Evolutionary conservation across 2,329 filamentous ascomycete genomes (phyloP).

Genomic region (Myotisia sp.): DNA sequence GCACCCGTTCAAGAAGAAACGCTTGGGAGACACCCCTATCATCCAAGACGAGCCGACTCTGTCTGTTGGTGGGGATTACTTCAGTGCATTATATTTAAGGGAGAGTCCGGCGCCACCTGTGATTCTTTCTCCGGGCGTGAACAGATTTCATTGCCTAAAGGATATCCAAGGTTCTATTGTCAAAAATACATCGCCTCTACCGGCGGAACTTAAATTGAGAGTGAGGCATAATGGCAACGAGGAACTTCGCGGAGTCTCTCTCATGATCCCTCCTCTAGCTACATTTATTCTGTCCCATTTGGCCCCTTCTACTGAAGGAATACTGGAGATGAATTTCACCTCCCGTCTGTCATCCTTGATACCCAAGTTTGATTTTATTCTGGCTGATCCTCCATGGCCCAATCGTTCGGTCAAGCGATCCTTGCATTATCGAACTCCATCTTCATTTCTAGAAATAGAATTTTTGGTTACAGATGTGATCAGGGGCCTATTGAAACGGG

Average conservation of each 20-base stretch:
- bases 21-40: constrained; percentile 2
- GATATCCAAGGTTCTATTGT: constrained; percentile 17
- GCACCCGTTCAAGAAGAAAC: no score
- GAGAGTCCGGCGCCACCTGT: constrained; percentile 21
- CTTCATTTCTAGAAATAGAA: constrained; percentile 18
- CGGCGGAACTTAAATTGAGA: no score
- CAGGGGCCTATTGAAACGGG: constrained; percentile 26
- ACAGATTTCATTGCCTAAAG: constrained; percentile 17
- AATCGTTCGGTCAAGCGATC: constrained; percentile 45
- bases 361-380: constrained; percentile 41
- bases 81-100: background rate
- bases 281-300: constrained; percentile 33
- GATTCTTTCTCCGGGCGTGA: constrained; percentile 22
- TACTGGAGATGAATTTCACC: no score
- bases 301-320: background rate
- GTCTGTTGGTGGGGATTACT: background rate
- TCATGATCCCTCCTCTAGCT: constrained; percentile 35
- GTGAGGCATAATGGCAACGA: no score
- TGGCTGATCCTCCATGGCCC: constrained; percentile 52
- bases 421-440: constrained; percentile 30
- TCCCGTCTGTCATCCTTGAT: constrained; percentile 17
- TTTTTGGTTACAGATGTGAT: constrained; percentile 32
- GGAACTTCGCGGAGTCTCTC: constrained; percentile 5
- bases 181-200: constrained; percentile 19
- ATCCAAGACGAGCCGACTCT: background rate